A percentile compares a stretch with the other conserved stretches of the same genome.
These are phyloP conservation scores for Prunus padus DNA, from an alignment of 306 rosid genomes.

Conservation along the genomic window DNA sequence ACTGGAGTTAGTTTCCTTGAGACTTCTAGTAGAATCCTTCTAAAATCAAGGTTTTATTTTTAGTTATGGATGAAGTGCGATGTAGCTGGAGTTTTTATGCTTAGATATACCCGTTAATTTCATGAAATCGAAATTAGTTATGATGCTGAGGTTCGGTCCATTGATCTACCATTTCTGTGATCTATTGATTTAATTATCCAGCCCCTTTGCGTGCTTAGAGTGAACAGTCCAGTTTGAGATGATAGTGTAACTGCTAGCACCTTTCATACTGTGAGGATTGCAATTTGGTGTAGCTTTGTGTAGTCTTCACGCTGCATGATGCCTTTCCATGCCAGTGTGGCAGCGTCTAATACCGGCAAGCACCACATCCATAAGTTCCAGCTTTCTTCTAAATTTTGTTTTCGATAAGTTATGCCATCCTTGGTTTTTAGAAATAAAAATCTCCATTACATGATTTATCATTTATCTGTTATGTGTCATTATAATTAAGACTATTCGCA, in stretches of 20 bases:
- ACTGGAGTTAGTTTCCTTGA: conserved; percentile 9
- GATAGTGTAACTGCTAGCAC: neutral
- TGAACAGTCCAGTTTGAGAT: conserved; percentile 1
- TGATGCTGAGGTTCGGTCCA: conserved; percentile 1
- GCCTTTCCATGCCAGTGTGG: neutral
- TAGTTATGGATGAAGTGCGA: conserved; percentile 2
- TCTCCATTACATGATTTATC: neutral
- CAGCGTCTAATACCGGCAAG: neutral
- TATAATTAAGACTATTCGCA: neutral
- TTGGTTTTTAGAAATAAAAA: neutral
- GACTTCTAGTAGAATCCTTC: conserved; percentile 7
- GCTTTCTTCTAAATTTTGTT: neutral
- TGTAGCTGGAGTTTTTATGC: neutral
- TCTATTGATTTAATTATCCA: conserved; percentile 8
- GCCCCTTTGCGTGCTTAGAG: neutral
- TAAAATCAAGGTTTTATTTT: conserved; percentile 4
- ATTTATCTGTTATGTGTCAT: neutral
- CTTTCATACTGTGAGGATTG: conserved; percentile 7
- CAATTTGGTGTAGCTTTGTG: conserved; percentile 4
- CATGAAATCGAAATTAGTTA: neutral
- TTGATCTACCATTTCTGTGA: conserved; percentile 17
- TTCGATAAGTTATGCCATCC: neutral
- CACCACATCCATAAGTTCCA: neutral
- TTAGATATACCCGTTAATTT: conserved; percentile 2
- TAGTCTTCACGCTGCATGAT: neutral